phyloP scores from a whole-genome alignment of 768 basidiomycete species.

The Epithele typhae region DNA sequence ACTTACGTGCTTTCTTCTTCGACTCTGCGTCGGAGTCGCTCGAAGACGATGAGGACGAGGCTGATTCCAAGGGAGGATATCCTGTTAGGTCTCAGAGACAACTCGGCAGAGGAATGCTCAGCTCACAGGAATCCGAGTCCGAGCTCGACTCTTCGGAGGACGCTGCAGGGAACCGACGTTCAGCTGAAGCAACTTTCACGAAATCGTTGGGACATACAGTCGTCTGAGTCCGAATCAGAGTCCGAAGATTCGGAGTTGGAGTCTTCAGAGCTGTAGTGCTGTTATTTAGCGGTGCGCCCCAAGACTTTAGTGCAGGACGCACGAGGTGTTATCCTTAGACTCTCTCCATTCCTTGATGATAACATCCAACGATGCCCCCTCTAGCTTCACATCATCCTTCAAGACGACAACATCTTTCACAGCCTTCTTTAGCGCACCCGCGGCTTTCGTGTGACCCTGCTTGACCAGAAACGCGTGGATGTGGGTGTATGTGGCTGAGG shows the following conservation, averaged over 20 bases:
- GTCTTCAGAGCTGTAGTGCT: slow-evolving; percentile 3
- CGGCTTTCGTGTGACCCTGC: slow-evolving; percentile 64
- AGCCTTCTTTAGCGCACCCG: slow-evolving; percentile 70
- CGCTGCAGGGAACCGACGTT: no score
- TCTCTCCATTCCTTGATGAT: slow-evolving; percentile 66
- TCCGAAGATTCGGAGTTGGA: slow-evolving; percentile 22
- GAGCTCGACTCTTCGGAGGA: slow-evolving; percentile 23
- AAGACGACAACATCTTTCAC: slow-evolving; percentile 58
- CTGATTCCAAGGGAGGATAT: background rate
- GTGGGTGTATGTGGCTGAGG: slow-evolving; percentile 71
- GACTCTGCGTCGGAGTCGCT: background rate
- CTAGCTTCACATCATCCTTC: slow-evolving; percentile 44
- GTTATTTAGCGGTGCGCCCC: background rate
- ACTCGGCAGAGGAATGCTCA: background rate
- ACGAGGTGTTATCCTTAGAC: slow-evolving; percentile 12
- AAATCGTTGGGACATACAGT: no score
- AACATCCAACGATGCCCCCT: slow-evolving; percentile 56
- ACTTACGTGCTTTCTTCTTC: slow-evolving; percentile 1
- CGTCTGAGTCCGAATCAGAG: slow-evolving; percentile 20
- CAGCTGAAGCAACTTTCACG: no score
- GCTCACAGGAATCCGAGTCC: slow-evolving; percentile 20
- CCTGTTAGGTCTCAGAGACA: slow-evolving; percentile 7
- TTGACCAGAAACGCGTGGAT: slow-evolving; percentile 71
- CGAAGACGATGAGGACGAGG: slow-evolving; percentile 10
- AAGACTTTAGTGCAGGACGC: slow-evolving; percentile 3